These are phyloP conservation scores for Cercospora sesami DNA, from an alignment of 2,329 filamentous ascomycete species.

Conservation along the genomic window DNA sequence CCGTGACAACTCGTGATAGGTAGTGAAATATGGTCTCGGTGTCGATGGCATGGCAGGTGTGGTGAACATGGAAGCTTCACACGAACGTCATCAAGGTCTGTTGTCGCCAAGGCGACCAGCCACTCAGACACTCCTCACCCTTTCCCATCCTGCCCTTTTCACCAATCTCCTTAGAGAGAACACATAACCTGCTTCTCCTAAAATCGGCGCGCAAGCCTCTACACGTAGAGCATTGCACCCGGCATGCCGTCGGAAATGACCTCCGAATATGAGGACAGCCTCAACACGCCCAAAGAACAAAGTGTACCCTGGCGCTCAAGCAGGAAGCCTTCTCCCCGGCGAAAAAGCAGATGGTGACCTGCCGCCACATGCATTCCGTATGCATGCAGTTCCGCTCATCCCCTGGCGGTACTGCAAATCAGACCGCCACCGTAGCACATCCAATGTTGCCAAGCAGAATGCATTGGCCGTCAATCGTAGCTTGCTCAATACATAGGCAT, in stretches of 20 bases:
- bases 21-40: not conserved
- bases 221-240: not conserved
- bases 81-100: not conserved
- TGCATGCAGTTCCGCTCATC: not conserved
- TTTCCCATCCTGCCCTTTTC: not conserved
- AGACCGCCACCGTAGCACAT: not conserved
- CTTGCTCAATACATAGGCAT: not conserved
- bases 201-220: not conserved
- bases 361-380: not conserved
- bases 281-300: not conserved
- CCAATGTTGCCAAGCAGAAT: not conserved
- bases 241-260: not conserved
- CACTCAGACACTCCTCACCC: not conserved
- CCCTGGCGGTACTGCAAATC: not conserved
- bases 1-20: not conserved
- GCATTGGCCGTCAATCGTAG: not conserved
- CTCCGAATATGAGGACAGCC: not conserved
- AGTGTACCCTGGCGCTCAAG: not conserved
- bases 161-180: not conserved
- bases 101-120: not conserved
- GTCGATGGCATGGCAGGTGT: not conserved
- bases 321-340: not conserved
- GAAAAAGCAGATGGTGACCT: not conserved
- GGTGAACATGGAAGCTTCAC: not conserved
- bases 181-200: not conserved